Evolutionary conservation across 805 yeast species (phyloP), one percentile per base, ranked within the genome.

Genomic region (Kazachstania africana): DNA sequence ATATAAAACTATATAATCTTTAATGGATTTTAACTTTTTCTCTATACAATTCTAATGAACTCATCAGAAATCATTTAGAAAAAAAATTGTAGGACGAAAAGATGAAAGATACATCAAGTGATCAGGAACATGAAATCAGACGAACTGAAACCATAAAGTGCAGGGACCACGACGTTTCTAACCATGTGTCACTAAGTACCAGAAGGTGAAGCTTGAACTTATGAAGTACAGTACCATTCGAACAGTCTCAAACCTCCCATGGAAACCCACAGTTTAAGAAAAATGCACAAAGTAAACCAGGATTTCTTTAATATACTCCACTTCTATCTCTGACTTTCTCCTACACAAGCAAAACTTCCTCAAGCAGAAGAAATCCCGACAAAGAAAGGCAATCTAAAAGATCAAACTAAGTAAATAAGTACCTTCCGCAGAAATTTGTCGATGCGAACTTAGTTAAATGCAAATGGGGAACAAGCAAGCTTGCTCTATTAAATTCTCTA

Each of bases 391-490:
- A 19, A 19, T 10, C 22, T 6, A 19, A 19, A 8, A 19, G 9
- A 10, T 8, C 22, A 19, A 8, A 8, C 22, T 19, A 19, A 19
- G 22, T 19, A 19, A 8, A 8, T 19, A 10, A 19, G 10, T 19
- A 8, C 10, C 10, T 23, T 9, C 24, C 4, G 8, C 17, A 29
- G 12, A 13, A 22, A 18, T 8, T 12, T 13, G 16, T 14, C 22
- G 16, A 26, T 25, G 10, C 31, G 17, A 28, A 21, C n/a, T 13
- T n/a, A n/a, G n/a, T n/a, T n/a, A n/a, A n/a, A n/a, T n/a, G n/a
- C n/a, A 22, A 25, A 13, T 39, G 55, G 53, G 54, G 49, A 36
- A 35, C 38, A 45, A 39, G 57, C 57, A 52, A 52, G 57, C 57
- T 39, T 42, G 37, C 27, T 39, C 53, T 52, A 52, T 52, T 39